Percentiles rank a stretch among this genome's conserved stretches.
phyloP scores from a whole-genome alignment of 345 rosid genomes.

The Eucalyptus cladocalyx region DNA sequence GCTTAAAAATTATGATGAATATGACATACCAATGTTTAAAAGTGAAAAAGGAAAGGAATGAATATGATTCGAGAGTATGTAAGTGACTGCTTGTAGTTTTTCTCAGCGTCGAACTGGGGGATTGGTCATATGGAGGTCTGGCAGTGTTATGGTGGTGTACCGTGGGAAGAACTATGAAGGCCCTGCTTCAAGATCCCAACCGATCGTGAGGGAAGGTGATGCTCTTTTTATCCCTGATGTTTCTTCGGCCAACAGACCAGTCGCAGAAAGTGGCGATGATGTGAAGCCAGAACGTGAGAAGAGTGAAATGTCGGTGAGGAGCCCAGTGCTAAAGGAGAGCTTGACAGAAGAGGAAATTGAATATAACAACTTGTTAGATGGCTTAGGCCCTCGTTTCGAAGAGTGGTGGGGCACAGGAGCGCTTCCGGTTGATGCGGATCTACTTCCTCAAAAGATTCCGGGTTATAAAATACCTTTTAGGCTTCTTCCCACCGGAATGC shows the following conservation, averaged over 20 bases:
- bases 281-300: constrained; percentile 13
- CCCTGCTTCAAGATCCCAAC: constrained; percentile 34
- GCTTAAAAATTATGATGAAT: neutral
- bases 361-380: constrained; percentile 58
- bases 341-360: constrained; percentile 84
- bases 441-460: constrained; percentile 70
- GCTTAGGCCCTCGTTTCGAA: constrained; percentile 85
- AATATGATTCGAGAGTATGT: neutral
- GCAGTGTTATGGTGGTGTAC: constrained; percentile 93
- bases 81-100: constrained; percentile 23
- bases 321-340: constrained; percentile 9
- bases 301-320: constrained; percentile 19
- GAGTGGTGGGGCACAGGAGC: constrained; percentile 99
- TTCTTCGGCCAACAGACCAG: constrained; percentile 30
- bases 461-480: constrained; percentile 93
- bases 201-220: constrained; percentile 24
- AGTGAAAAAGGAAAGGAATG: neutral
- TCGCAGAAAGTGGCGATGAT: constrained; percentile 6
- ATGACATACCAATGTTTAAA: neutral
- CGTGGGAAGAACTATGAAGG: constrained; percentile 74
- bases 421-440: constrained; percentile 92
- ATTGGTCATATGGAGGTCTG: constrained; percentile 92
- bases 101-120: constrained; percentile 96
- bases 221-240: constrained; percentile 62
- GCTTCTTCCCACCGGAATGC: constrained; percentile 95